A percentile compares a stretch with the other conserved stretches of the same genome.
Evolutionary conservation across 306 rosid genomes (phyloP).

Genomic region (Sophora flavescens): DNA sequence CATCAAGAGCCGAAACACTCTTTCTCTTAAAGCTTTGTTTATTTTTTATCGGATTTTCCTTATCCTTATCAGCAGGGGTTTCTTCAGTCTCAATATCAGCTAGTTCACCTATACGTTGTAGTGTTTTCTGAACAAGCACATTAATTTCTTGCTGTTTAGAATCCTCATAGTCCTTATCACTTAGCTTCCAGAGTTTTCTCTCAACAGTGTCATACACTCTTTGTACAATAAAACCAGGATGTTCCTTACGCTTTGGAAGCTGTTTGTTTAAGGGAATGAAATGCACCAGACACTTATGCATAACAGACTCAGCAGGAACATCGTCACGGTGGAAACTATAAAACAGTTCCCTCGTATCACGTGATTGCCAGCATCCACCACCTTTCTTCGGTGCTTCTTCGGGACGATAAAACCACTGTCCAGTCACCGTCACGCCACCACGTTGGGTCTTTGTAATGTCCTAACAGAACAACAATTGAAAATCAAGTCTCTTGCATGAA

Average conservation of each 20-base stretch:
- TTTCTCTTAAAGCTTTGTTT: constrained; percentile 71
- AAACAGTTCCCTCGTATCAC: constrained; percentile 92
- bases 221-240: constrained; percentile 94
- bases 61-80: constrained; percentile 54
- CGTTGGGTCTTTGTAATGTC: constrained; percentile 67
- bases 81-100: constrained; percentile 82
- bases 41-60: constrained; percentile 68
- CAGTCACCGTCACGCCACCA: constrained; percentile 76
- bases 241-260: constrained; percentile 83
- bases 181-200: too few species aligned
- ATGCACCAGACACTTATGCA: constrained; percentile 95
- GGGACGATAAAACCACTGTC: constrained; percentile 99
- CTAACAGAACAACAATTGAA: constrained; percentile 52
- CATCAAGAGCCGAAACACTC: constrained; percentile 74
- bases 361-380: constrained; percentile 92
- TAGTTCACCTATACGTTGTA: constrained; percentile 69
- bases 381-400: constrained; percentile 93
- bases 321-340: constrained; percentile 97
- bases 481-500: neutral
- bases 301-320: constrained; percentile 94
- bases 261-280: constrained; percentile 89
- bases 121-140: too few species aligned
- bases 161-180: too few species aligned
- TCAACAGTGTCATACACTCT: constrained; percentile 94
- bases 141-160: too few species aligned